Base-by-base conservation (phyloP, 768 basidiomycete species). In the Cystobasidiopsis lactophilus region DNA sequence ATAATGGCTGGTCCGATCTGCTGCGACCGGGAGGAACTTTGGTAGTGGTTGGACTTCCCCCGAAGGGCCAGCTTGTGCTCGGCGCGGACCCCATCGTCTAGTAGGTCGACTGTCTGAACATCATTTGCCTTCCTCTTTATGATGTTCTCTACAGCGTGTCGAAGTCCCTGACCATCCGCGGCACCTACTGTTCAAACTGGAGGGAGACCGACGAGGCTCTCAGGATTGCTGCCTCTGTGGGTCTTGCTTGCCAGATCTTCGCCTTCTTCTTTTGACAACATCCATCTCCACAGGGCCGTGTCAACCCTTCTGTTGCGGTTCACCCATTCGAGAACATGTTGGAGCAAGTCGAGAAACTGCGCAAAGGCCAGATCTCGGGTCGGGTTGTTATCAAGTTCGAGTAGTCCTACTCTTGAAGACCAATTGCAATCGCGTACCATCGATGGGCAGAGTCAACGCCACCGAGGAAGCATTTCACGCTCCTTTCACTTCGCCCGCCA, bases 181-280 rank as follows among this genome's bases (percentile, higher is more conserved):
- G 66, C 29, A 58, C 59, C 10, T 66, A 67, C 51, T 69, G 68
- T 40, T 67, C 80, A 2, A 82, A 82, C 64, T 75, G 78, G 39
- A 81, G 82, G 64, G 84, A 86, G 61, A 75, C 81, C 2, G 64
- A 73, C 5, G 83, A 86, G 65, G 80, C 84, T 0, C 66, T 86
- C 38, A 73, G 75, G 0, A 77, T 85, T 46, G 83, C 82, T 1
- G 73, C 77, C 0, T 63, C 69, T 27, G 40, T 43, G 7, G n/a
- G n/a, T n/a, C n/a, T n/a, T 10, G 40, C 19, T 10, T 19, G 7
- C 40, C 19, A 7, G 7, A 7, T 19, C 9, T 43, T 7, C 24
- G 7, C 19, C 37, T 43, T n/a, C 9, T n/a, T 19, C n/a, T 5
- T 7, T 7, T 7, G 7, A 9, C 7, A 7, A 9, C 19, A 7